Conservation (phyloP, 2,329 filamentous ascomycete genomes). For the Talaromyces atroroseus region DNA sequence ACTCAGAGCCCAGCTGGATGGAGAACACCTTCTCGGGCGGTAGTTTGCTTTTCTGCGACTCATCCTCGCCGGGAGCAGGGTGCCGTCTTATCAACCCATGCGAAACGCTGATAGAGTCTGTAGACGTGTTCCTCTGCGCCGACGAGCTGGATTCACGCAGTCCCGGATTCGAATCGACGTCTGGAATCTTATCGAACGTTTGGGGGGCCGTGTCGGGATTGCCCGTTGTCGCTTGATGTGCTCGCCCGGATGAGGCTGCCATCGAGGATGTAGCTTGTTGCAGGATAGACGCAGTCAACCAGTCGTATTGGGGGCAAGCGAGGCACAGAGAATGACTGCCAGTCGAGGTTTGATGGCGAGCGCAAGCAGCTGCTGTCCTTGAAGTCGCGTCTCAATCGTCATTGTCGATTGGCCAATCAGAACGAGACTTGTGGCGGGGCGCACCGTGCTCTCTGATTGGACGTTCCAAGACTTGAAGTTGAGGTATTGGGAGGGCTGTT, state of each 20-base stretch:
- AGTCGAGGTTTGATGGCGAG: neutral
- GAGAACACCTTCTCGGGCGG: slow-evolving; percentile 61
- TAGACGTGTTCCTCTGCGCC: neutral
- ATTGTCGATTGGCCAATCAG: no score
- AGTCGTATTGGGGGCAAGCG: no score
- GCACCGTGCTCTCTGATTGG: no score
- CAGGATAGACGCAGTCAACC: neutral
- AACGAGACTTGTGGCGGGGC: no score
- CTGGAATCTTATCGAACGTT: slow-evolving; percentile 12
- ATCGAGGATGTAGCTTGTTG: neutral
- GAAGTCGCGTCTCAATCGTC: no score
- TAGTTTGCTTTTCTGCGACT: slow-evolving; percentile 24
- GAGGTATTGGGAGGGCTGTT: no score
- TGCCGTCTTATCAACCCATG: slow-evolving; percentile 8
- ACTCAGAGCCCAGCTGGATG: slow-evolving; percentile 63
- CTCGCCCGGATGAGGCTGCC: neutral
- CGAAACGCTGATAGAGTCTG: neutral
- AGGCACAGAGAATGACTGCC: neutral
- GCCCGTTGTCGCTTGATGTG: neutral
- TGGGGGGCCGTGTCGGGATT: slow-evolving; percentile 1
- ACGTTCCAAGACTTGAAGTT: no score
- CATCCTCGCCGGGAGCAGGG: neutral
- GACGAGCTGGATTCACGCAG: neutral
- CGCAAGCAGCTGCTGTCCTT: no score
- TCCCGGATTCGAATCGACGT: slow-evolving; percentile 7